phyloP scores from a whole-genome alignment of 352 stramenopile genomes.

The Globisporangium lucens region DNA sequence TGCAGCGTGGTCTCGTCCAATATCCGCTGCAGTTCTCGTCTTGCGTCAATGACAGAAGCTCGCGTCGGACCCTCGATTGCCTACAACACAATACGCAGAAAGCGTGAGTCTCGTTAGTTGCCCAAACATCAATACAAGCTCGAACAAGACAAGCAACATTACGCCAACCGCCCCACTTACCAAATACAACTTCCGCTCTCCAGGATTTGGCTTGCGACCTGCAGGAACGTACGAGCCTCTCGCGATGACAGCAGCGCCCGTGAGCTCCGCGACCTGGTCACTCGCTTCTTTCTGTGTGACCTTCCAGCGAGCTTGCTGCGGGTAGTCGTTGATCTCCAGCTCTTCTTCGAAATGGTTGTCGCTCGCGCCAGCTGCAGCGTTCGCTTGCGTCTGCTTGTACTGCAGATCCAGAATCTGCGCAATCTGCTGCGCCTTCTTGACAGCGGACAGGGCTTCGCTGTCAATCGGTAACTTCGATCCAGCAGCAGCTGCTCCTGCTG shows the following conservation, averaged over 20 bases:
- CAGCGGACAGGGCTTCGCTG: slow-evolving; percentile 62
- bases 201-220: slow-evolving; percentile 79
- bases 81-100: slow-evolving; percentile 21
- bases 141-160: neutral
- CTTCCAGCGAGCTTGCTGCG: slow-evolving; percentile 86
- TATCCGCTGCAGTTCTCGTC: slow-evolving; percentile 81
- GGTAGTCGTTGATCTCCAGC: slow-evolving; percentile 95
- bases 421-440: slow-evolving; percentile 83
- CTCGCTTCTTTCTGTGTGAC: slow-evolving; percentile 87
- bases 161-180: slow-evolving; percentile 32
- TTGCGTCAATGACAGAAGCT: slow-evolving; percentile 70
- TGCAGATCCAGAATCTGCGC: slow-evolving; percentile 80
- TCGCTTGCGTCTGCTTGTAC: slow-evolving; percentile 58
- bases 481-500: slow-evolving; percentile 3
- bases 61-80: slow-evolving; percentile 78
- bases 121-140: neutral
- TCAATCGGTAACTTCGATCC: slow-evolving; percentile 27
- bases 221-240: slow-evolving; percentile 86
- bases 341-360: slow-evolving; percentile 86
- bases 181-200: slow-evolving; percentile 88
- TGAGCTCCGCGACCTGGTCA: slow-evolving; percentile 86
- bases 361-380: slow-evolving; percentile 21
- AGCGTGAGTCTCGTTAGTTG: neutral
- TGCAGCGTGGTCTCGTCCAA: slow-evolving; percentile 88
- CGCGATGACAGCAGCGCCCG: slow-evolving; percentile 84